Base-by-base conservation (phyloP, 768 basidiomycete genomes). In the Atractiella rhizophila region DNA sequence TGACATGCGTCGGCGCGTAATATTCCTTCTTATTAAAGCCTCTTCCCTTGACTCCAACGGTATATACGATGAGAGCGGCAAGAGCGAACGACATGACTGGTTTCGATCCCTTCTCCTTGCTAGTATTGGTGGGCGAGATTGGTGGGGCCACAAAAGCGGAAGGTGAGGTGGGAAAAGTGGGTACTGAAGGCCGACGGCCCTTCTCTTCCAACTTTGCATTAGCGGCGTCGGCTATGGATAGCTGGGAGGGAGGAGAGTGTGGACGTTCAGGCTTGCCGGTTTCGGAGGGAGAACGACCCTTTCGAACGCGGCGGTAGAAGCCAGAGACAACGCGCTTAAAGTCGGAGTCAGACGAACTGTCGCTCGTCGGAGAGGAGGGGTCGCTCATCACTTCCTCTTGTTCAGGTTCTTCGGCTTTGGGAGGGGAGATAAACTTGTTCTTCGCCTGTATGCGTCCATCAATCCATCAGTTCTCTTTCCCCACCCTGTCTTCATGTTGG, bases 1-100 rank as follows among this genome's bases (percentile, higher is more conserved):
- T 86, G 55, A 94, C 68, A 51, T 94, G 79, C 52, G 81, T 75
- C 0, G 77, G 68, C 7, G 73, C 74, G 53, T 98, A 98, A 25
- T 66, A 63, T 48, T 79, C 73, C 46, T 81, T 74, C 57, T 77
- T 73, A 59, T 79, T 78, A 58, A 96, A 67, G 0, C 86, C 85
- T 33, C 73, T 75, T 50, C 79, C 91, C 58, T 88, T 88, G 46
- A 94, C 81, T 5, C 88, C 88, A 39, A 88, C 72, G 5, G 88
- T 94, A 59, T 96, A 94, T 21, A 94, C 76, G 16, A 94, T 67
- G 10, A 94, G 66, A 2, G 68, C 62, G 1, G 71, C 69, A 2
- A 96, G 67, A 2, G 67, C 65, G 20, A 68, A 55, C 0, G 85
- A 85, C 72, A 82, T 83, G 51, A 46, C 43, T 12, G 46, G 45